Percentiles rank a stretch among this genome's conserved stretches.
These are phyloP conservation scores for Alternaria sp. DNA, from an alignment of 2,329 filamentous ascomycete genomes.

Conservation along the genomic window DNA sequence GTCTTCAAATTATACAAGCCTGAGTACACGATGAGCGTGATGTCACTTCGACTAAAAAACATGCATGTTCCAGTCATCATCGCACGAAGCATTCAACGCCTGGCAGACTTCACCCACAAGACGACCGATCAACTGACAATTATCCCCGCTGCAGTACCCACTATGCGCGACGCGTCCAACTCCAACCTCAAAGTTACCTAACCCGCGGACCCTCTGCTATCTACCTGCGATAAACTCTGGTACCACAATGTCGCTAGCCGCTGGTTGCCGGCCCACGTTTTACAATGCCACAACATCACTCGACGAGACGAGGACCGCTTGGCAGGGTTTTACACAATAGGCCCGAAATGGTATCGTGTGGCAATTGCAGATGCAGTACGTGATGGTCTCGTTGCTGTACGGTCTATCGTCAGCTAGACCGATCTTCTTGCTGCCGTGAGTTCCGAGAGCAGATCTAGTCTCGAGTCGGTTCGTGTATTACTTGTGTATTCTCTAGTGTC, in stretches of 20 bases:
- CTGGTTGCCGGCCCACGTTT: conserved; percentile 7
- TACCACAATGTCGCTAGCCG: conserved; percentile 3
- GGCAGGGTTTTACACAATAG: not conserved
- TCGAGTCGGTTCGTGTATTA: not conserved
- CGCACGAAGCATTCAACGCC: not conserved
- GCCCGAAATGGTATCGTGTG: conserved; percentile 1
- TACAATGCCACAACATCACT: conserved; percentile 5
- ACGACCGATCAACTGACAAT: not conserved
- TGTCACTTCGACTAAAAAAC: not conserved
- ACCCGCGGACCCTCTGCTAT: conserved; percentile 1
- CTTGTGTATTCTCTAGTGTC: not conserved
- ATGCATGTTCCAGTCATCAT: not conserved
- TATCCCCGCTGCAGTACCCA: not conserved
- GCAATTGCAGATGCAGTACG: not conserved
- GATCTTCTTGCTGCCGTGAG: not conserved
- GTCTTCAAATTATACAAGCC: not conserved
- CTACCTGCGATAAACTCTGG: conserved; percentile 3
- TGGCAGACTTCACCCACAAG: not conserved
- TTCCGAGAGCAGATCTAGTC: not conserved
- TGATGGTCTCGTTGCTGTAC: not conserved
- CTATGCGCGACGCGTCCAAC: not conserved
- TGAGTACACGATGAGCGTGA: not conserved
- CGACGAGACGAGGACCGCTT: not conserved
- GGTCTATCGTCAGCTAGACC: not conserved
- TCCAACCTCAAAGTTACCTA: conserved; percentile 6